Evolutionary conservation across 2,329 filamentous ascomycete genomes (phyloP), one percentile per base, ranked within the genome.

Genomic region (Penicillium psychrosexuale): DNA sequence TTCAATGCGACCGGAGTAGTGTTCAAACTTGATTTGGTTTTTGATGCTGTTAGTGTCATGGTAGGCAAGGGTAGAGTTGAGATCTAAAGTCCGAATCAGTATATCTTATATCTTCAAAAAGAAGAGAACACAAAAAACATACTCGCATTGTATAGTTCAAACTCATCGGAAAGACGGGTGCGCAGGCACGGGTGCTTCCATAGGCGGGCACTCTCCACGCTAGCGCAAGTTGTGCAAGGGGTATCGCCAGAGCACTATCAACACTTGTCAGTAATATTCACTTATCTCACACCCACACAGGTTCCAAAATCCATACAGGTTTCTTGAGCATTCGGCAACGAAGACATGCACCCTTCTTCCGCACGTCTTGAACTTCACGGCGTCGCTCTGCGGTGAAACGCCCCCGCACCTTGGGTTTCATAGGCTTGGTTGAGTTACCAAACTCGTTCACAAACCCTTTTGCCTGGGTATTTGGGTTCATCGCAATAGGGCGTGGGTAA

Each of bases 251-350:
- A 85, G 61, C 83, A 86, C 70, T 76, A 55, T 47, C 27, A n/a
- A 50, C 45, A 34, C 55, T 39, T 33, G 51, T 62, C 24, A 61
- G 54, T 27, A 4, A 46, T 15, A 1, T 15, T 51, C 27, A 19
- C n/a, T 24, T 13, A n/a, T 6, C 28, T 17, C 24, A n/a, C 30
- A 34, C 13, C 13, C 28, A 17, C 34, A 13, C 9, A n/a, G n/a
- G 5, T 40, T 11, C n/a, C 31, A 28, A 24, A 4, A 17, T 45
- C 38, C 69, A 58, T 72, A 77, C 74, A 36, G 82, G 80, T 63
- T 86, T 86, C 71, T 85, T 86, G 24, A 86, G 71, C 83, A 86
- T 85, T 13, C 83, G 80, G 65, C 83, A 86, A 33, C 83, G 79
- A 58, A 85, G 80, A 62, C 83, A 86, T 8, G 83, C 83, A 12